Percentiles rank a stretch among this genome's conserved stretches.
Evolutionary conservation across 2,329 filamentous ascomycete species (phyloP).

Genomic region (Colletotrichum salicis): DNA sequence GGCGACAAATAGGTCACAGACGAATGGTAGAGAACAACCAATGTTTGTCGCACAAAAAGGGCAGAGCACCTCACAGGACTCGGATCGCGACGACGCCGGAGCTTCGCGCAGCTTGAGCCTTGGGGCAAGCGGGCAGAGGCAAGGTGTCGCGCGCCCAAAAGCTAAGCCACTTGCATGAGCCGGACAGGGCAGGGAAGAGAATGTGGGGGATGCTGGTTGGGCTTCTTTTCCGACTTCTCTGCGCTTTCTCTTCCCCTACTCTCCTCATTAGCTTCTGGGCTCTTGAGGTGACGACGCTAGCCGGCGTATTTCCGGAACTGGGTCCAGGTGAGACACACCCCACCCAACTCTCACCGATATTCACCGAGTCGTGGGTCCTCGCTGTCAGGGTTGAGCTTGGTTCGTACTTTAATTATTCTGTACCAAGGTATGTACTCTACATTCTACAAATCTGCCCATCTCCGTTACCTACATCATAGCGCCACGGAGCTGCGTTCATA

Average conservation of each 20-base stretch:
- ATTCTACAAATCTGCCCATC: neutral
- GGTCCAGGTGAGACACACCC: neutral
- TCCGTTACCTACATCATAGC: too few species aligned
- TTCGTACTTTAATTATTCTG: neutral
- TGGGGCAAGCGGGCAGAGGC: slow-evolving; percentile 9
- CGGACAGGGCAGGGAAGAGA: slow-evolving; percentile 22
- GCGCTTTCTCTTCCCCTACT: neutral
- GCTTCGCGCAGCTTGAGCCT: slow-evolving; percentile 26
- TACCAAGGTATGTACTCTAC: neutral
- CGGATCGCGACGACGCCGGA: slow-evolving; percentile 20
- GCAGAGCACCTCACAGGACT: neutral
- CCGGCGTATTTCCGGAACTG: slow-evolving; percentile 28
- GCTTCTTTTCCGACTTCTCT: neutral
- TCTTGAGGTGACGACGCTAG: neutral
- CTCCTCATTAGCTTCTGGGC: neutral
- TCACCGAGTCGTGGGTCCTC: neutral
- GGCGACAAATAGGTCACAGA: slow-evolving; percentile 14
- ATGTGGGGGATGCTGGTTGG: slow-evolving; percentile 26
- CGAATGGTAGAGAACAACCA: neutral
- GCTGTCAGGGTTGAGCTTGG: neutral
- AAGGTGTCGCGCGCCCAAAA: slow-evolving; percentile 20
- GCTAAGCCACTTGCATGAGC: slow-evolving; percentile 30
- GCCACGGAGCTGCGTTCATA: too few species aligned
- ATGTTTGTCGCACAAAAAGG: neutral
- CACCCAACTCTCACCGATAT: slow-evolving; percentile 2